Evolutionary conservation across 2,329 filamentous ascomycete species (phyloP).

Genomic region (Colletotrichum sp.): DNA sequence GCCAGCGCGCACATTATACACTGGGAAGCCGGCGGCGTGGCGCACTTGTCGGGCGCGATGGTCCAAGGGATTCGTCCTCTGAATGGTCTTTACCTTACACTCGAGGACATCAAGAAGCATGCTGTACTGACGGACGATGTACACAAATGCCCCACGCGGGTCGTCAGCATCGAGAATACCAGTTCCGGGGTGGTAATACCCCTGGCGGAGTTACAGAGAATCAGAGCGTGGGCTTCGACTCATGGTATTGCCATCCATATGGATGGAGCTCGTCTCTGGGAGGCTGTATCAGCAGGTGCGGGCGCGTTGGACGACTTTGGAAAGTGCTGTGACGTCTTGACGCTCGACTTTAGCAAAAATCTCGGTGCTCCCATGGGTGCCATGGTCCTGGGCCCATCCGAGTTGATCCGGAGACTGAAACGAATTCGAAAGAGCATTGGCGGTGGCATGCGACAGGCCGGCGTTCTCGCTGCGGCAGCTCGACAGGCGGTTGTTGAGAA

Average conservation of each 20-base stretch:
- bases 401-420: constrained; percentile 69
- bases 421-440: constrained; percentile 83
- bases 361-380: constrained; percentile 58
- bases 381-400: constrained; percentile 47
- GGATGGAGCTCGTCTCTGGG: constrained; percentile 58
- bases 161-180: constrained; percentile 48
- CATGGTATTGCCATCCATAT: constrained; percentile 51
- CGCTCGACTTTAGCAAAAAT: constrained; percentile 59
- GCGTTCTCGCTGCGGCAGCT: constrained; percentile 77
- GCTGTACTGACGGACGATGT: constrained; percentile 44
- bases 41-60: constrained; percentile 68
- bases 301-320: constrained; percentile 46
- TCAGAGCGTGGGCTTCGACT: constrained; percentile 65
- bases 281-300: constrained; percentile 48
- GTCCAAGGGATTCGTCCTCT: constrained; percentile 48
- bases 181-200: constrained; percentile 69
- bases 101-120: constrained; percentile 43
- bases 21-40: constrained; percentile 60
- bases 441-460: constrained; percentile 78
- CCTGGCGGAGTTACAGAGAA: constrained; percentile 65
- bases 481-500: constrained; percentile 80
- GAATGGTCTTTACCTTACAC: constrained; percentile 44
- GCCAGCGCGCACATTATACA: constrained; percentile 70
- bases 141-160: constrained; percentile 43
- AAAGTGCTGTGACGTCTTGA: constrained; percentile 61